Conservation (phyloP, 805 yeast genomes). For the Metschnikowia borealis region DNA sequence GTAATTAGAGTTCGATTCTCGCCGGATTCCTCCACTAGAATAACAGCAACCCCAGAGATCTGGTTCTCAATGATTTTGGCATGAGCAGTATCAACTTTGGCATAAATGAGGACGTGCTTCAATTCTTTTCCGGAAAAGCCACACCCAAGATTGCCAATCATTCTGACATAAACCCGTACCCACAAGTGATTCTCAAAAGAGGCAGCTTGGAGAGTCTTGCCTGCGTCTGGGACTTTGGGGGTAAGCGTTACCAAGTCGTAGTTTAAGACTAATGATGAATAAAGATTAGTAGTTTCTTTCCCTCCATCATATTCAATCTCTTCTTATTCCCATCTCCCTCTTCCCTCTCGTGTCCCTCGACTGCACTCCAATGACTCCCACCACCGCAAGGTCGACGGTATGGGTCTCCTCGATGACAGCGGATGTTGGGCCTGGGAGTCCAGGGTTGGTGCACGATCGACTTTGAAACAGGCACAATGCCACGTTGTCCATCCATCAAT, state of each 20-base stretch:
- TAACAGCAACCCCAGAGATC: slow-evolving; percentile 87
- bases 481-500: slow-evolving; percentile 83
- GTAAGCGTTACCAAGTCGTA: slow-evolving; percentile 87
- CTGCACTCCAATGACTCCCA: too few species aligned
- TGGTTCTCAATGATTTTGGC: slow-evolving; percentile 44
- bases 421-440: too few species aligned
- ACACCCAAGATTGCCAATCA: slow-evolving; percentile 82
- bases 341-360: too few species aligned
- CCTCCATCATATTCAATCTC: too few species aligned
- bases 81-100: slow-evolving; percentile 47
- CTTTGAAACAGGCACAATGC: too few species aligned
- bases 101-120: slow-evolving; percentile 42
- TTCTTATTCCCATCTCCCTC: too few species aligned
- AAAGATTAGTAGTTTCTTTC: too few species aligned
- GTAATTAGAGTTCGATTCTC: slow-evolving; percentile 87
- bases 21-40: slow-evolving; percentile 73
- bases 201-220: slow-evolving; percentile 79
- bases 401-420: too few species aligned
- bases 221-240: slow-evolving; percentile 67
- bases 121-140: slow-evolving; percentile 75
- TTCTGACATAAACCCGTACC: slow-evolving; percentile 81
- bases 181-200: slow-evolving; percentile 84
- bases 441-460: too few species aligned
- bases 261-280: slow-evolving; percentile 42
- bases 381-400: too few species aligned